Percentiles rank a stretch among this genome's conserved stretches.
Conservation (phyloP, 257 asterid genomes). For the Fraxinus americana region DNA sequence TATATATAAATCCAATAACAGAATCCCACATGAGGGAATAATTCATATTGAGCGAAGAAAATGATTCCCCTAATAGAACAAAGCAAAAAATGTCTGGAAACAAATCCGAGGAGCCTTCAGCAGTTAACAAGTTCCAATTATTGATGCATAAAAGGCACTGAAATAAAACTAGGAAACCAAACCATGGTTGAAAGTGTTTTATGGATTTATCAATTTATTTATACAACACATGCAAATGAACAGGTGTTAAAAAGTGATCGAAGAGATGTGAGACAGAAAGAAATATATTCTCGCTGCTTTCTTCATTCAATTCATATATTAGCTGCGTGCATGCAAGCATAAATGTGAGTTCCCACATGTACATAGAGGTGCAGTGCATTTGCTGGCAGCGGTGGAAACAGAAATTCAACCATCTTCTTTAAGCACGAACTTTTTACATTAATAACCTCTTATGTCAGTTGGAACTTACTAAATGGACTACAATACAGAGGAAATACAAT, state of each 20-base stretch:
- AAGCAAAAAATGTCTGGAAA: constrained; percentile 5
- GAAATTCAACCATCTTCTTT: neutral
- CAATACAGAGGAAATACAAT: neutral
- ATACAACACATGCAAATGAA: neutral
- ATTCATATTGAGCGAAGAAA: neutral
- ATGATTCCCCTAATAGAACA: neutral
- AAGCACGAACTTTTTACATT: neutral
- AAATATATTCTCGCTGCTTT: neutral
- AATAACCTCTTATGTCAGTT: neutral
- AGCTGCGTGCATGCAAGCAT: neutral
- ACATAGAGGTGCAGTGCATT: neutral
- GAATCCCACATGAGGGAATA: neutral
- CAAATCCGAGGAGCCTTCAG: neutral
- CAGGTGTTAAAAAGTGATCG: neutral
- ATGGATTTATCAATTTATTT: neutral
- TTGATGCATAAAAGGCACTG: no score
- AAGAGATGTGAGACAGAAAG: neutral
- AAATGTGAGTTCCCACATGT: neutral
- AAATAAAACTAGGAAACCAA: neutral
- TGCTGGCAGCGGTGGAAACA: neutral
- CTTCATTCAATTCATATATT: neutral
- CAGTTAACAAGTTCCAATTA: neutral
- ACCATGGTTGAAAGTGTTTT: neutral
- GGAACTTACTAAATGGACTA: neutral
- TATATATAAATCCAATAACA: neutral